These are phyloP conservation scores for Sordariomycetes sp. DNA, from an alignment of 2,329 filamentous ascomycete genomes.

Conservation along the genomic window DNA sequence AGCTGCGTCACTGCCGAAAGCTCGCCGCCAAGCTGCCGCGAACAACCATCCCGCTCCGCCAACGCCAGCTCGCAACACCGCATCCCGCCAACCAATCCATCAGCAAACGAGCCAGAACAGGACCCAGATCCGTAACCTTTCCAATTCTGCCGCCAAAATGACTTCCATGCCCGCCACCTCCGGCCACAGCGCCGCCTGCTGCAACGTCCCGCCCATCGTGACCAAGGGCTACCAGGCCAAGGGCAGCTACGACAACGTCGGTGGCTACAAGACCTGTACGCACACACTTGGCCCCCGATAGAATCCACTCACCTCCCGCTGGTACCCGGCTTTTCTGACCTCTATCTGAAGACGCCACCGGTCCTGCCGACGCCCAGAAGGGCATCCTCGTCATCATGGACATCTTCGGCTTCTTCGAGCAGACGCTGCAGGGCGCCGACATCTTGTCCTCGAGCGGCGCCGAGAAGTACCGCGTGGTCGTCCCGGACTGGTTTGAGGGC, in stretches of 20 bases:
- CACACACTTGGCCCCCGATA: neutral
- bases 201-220: conserved; percentile 48
- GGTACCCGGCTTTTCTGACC: neutral
- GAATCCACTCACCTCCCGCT: neutral
- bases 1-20: neutral
- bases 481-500: conserved; percentile 86
- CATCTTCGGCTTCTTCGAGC: conserved; percentile 61
- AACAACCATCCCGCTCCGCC: too few relatives aligned
- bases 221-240: conserved; percentile 41
- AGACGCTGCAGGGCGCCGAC: conserved; percentile 61
- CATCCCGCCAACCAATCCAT: neutral
- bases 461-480: conserved; percentile 73
- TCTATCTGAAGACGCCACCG: conserved; percentile 28
- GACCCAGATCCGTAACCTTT: neutral
- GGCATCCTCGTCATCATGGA: conserved; percentile 54
- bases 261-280: conserved; percentile 41
- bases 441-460: conserved; percentile 47
- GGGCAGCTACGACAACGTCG: conserved; percentile 46
- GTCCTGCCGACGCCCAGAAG: conserved; percentile 37
- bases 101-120: neutral
- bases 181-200: conserved; percentile 46
- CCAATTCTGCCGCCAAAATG: conserved; percentile 18
- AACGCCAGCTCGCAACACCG: too few relatives aligned
- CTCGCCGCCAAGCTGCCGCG: neutral
- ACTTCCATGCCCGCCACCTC: conserved; percentile 38